phyloP scores from a whole-genome alignment of 805 yeast genomes.

The Barnettozyma californica region DNA sequence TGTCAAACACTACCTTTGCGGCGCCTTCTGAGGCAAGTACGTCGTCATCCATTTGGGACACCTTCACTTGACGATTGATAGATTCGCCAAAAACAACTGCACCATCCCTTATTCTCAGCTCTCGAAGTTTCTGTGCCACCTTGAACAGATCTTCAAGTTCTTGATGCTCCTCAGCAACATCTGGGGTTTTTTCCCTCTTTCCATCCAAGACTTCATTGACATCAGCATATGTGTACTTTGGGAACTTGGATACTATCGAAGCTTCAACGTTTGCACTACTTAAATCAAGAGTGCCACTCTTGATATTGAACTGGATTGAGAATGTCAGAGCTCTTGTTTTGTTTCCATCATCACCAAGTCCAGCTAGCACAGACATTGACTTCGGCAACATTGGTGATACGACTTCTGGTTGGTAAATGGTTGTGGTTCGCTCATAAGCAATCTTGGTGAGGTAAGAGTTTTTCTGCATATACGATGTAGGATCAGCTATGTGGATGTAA shows the following conservation, averaged over 20 bases:
- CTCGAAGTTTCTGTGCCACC: conserved; percentile 28
- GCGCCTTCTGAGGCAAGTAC: not conserved
- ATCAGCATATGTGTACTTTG: conserved; percentile 52
- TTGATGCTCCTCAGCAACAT: conserved; percentile 8
- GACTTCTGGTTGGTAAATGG: conserved; percentile 68
- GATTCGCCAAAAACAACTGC: conserved; percentile 39
- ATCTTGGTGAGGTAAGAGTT: conserved; percentile 36
- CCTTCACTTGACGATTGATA: conserved; percentile 21
- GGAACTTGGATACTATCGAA: conserved; percentile 41
- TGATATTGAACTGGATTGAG: conserved; percentile 29
- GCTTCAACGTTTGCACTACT: conserved; percentile 32
- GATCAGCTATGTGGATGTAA: conserved; percentile 82
- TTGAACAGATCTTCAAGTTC: conserved; percentile 34
- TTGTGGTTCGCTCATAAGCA: conserved; percentile 57
- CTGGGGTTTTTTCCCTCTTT: conserved; percentile 5
- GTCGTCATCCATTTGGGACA: not conserved
- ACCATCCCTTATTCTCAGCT: conserved; percentile 28
- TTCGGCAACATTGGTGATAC: conserved; percentile 68
- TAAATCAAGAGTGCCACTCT: conserved; percentile 20
- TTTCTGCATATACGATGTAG: conserved; percentile 54
- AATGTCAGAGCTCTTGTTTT: conserved; percentile 46
- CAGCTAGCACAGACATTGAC: conserved; percentile 43
- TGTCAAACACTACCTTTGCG: conserved; percentile 19
- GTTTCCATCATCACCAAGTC: conserved; percentile 40
- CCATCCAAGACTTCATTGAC: conserved; percentile 48